Conservation (phyloP, 2,329 filamentous ascomycete species). For the Talaromyces sp. region DNA sequence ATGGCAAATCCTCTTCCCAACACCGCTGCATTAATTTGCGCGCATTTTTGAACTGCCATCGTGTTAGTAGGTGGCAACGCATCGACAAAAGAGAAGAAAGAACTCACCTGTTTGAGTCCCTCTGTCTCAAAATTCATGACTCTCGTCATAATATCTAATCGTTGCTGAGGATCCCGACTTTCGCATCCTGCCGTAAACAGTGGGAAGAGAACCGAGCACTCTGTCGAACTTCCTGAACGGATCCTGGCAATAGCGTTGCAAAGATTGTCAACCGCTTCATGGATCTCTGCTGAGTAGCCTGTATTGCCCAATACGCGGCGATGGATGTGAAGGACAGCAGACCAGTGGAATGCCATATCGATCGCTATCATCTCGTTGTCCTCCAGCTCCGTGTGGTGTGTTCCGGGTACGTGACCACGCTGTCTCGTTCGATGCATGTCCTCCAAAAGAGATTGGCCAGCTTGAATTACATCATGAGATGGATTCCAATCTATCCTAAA, state of each 20-base stretch:
- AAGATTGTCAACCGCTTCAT: slow-evolving; percentile 61
- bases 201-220: slow-evolving; percentile 73
- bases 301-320: slow-evolving; percentile 67
- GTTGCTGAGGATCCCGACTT: slow-evolving; percentile 54
- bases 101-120: slow-evolving; percentile 69
- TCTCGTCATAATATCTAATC: slow-evolving; percentile 61
- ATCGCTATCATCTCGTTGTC: slow-evolving; percentile 58
- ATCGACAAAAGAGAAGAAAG: background rate
- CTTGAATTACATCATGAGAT: slow-evolving; percentile 49
- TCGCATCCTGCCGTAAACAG: slow-evolving; percentile 83
- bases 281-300: slow-evolving; percentile 58
- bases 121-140: slow-evolving; percentile 66
- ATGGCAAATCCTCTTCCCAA: slow-evolving; percentile 37
- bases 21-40: slow-evolving; percentile 41
- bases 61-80: background rate
- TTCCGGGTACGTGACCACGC: slow-evolving; percentile 37
- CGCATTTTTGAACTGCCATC: slow-evolving; percentile 38
- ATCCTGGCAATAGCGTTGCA: slow-evolving; percentile 61
- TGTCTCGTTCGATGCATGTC: slow-evolving; percentile 59
- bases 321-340: slow-evolving; percentile 71
- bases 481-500: slow-evolving; percentile 59
- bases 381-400: slow-evolving; percentile 40
- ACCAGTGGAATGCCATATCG: slow-evolving; percentile 77
- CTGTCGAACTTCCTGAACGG: slow-evolving; percentile 64
- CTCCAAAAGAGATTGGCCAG: slow-evolving; percentile 58